Base-by-base conservation (phyloP, 352 stramenopile genomes). In the Globisporangium rhizosaccharum region DNA sequence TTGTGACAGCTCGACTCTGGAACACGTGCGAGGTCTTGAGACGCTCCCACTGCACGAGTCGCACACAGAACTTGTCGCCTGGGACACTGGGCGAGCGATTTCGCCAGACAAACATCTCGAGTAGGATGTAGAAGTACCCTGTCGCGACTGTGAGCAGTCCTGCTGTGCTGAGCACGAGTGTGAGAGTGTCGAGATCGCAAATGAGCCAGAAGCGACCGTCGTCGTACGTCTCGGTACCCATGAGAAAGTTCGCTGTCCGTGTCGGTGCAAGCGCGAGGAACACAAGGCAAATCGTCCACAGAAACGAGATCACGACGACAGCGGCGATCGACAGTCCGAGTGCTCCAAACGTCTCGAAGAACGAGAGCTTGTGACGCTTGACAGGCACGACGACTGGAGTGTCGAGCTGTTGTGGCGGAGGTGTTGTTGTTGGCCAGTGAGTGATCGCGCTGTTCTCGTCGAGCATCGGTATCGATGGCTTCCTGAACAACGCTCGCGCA, bases 171-270 rank as follows among this genome's bases (percentile, higher is more conserved):
- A 75, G 25, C 6, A 10, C 30, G 37, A 61, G 56, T 5, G 68
- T 49, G 30, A 47, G 37, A 23, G 45, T 18, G 10, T 71, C 53
- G 5, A 52, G 26, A 36, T 67, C 59, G 6, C 61, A 33, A 37
- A 78, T 67, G 28, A 71, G 66, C 76, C 72, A 87, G 37, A 83
- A 87, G 2, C 76, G 55, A 2, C 74, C 74, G 39, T 83, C 53
- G 46, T 85, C 74, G 30, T 83, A 75, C 23, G 68, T 56, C 4
- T 20, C 42, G 0, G 74, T 85, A 57, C 77, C 56, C 74, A 85
- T 83, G 33, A 85, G 52, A 39, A 73, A 76, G 48, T 84, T 84
- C 3, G 67, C 75, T 0, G 63, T 64, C 1, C 51, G 56, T 11
- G 72, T 80, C 0, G 75, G 73, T 4, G 54, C 41, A 1, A 58